Evolutionary conservation across 208 protist species (phyloP).

Genomic region (Crithidia thermophila): DNA sequence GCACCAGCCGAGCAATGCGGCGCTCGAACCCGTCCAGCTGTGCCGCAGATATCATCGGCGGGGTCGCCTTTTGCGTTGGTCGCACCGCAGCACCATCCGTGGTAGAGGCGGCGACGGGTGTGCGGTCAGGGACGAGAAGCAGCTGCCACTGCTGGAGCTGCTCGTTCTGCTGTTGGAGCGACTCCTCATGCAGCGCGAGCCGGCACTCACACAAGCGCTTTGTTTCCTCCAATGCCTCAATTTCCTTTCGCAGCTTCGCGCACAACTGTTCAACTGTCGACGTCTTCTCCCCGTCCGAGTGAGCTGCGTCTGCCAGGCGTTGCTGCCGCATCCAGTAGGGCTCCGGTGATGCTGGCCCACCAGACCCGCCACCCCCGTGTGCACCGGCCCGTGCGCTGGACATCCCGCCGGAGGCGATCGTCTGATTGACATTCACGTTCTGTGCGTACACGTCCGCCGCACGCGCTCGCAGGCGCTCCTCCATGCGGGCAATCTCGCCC

Average conservation of each 20-base stretch:
- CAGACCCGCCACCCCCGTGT: background rate
- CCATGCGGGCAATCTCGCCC: slow-evolving; percentile 29
- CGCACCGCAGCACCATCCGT: background rate
- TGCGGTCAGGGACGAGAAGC: background rate
- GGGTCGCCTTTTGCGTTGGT: slow-evolving; percentile 1
- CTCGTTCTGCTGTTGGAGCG: slow-evolving; percentile 15
- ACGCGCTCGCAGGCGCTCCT: slow-evolving; percentile 36
- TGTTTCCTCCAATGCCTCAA: slow-evolving; percentile 24
- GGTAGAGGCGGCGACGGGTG: background rate
- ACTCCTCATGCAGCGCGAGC: slow-evolving; percentile 29
- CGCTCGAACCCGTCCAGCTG: slow-evolving; percentile 58
- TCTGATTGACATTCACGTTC: slow-evolving; percentile 39
- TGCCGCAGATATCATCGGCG: slow-evolving; percentile 10
- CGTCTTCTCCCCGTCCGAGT: background rate
- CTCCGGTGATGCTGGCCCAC: background rate
- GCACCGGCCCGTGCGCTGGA: no score
- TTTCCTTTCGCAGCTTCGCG: slow-evolving; percentile 22
- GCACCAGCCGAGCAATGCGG: slow-evolving; percentile 44
- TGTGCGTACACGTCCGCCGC: slow-evolving; percentile 37
- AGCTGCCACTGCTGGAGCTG: slow-evolving; percentile 25
- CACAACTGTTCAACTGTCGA: slow-evolving; percentile 3
- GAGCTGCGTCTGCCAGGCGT: background rate
- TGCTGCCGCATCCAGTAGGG: slow-evolving; percentile 23
- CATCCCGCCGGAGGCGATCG: slow-evolving; percentile 26
- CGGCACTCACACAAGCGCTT: slow-evolving; percentile 31